Base-by-base conservation (phyloP, 106 monocot genomes). In the Dendrobium chrysotoxum region DNA sequence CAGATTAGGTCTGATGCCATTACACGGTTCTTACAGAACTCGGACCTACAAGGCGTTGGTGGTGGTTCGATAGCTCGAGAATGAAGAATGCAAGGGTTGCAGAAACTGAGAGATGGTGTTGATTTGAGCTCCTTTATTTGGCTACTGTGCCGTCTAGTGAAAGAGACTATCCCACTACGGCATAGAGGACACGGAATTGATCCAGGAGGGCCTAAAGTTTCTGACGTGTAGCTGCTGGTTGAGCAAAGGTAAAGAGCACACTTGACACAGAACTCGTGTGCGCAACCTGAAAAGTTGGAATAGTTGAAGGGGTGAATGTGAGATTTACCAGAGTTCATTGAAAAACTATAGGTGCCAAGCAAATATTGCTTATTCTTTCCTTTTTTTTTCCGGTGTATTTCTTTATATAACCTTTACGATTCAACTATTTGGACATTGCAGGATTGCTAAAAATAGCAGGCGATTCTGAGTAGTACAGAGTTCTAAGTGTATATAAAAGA, bases 111-210 rank as follows among this genome's bases (percentile, higher is more conserved):
- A 6, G 90, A 76, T 31, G 80, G 83, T 72, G 80, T 86, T 76
- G 84, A 65, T 76, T 91, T 91, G 25, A 86, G 80, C 61, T 84
- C 94, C 57, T 86, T 88, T 44, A 53, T 77, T 20, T 88, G 83
- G 25, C 78, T 76, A 20, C 66, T 55, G 3, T 84, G 87, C 16
- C 94, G 72, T 73, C 87, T 92, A 11, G 79, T 40, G 64, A 98
- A 98, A 25, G 90, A 90, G 40, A 91, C 85, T 50, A 98, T 92
- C 3, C 97, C 94, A 41, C 83, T 86, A 30, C 97, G 86, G 23
- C 97, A 98, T 18, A 98, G 86, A 53, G 97, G 97, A 77, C 97
- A 98, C 55, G 97, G 92, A 74, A 98, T 91, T 17, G 94, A 87
- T 40, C 97, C 97, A 4, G 92, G 89, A 57, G 85, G 86, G 20